Conservation (phyloP, 306 rosid genomes). For the Erythrophleum fordii region DNA sequence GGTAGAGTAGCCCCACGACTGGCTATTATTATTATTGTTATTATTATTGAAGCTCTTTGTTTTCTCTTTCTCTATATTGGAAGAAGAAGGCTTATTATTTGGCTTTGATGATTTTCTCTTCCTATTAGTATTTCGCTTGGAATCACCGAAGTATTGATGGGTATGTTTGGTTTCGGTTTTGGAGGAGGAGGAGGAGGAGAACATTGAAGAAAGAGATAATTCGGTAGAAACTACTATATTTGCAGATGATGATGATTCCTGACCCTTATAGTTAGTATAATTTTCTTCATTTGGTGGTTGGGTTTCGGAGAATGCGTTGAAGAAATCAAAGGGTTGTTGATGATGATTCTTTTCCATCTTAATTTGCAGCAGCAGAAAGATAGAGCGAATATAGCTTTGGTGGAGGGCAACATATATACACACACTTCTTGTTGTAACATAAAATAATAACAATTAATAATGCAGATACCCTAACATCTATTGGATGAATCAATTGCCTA, state of each 20-base stretch:
- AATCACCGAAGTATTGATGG: background rate
- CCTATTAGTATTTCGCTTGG: background rate
- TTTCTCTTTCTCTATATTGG: background rate
- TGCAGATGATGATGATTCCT: background rate
- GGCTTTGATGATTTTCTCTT: background rate
- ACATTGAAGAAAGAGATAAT: background rate
- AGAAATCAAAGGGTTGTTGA: background rate
- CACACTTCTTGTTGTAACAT: too few relatives aligned
- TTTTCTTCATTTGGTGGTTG: too few relatives aligned
- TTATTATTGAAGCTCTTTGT: background rate
- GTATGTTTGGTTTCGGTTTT: background rate
- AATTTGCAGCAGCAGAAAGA: background rate
- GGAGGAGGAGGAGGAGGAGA: background rate
- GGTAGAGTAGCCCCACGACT: background rate
- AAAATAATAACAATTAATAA: too few relatives aligned
- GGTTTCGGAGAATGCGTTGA: background rate
- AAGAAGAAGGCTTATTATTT: background rate
- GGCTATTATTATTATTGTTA: background rate
- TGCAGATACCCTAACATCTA: background rate
- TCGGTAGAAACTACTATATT: background rate
- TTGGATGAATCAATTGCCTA: background rate
- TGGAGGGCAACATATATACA: too few relatives aligned
- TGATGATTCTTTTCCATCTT: background rate
- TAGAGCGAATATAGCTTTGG: too few relatives aligned
- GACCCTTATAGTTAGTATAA: too few relatives aligned